phyloP scores from a whole-genome alignment of 352 stramenopile species.

The Phytophthora sojae region DNA sequence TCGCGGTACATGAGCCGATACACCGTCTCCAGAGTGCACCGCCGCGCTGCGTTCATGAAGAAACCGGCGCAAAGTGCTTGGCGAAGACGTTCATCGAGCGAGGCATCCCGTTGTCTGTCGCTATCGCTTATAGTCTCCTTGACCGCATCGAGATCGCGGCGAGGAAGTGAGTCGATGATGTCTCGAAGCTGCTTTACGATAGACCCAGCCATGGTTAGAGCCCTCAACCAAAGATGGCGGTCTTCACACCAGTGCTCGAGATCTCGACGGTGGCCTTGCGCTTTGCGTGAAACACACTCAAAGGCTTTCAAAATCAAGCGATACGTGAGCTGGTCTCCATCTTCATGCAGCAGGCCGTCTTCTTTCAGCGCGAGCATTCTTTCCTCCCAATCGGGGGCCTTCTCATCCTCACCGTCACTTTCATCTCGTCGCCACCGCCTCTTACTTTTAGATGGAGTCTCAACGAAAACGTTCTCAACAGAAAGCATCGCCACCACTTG shows the following conservation, averaged over 20 bases:
- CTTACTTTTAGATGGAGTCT: slow-evolving; percentile 21
- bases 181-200: slow-evolving; percentile 72
- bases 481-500: slow-evolving; percentile 87
- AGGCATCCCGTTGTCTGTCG: slow-evolving; percentile 9
- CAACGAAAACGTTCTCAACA: slow-evolving; percentile 79
- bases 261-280: slow-evolving; percentile 20
- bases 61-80: slow-evolving; percentile 68
- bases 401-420: slow-evolving; percentile 30
- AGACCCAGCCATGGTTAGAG: slow-evolving; percentile 58
- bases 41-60: slow-evolving; percentile 68
- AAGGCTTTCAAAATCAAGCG: slow-evolving; percentile 57
- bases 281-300: slow-evolving; percentile 22
- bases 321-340: slow-evolving; percentile 72
- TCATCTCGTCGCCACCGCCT: slow-evolving; percentile 11
- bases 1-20: slow-evolving; percentile 53
- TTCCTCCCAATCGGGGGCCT: slow-evolving; percentile 40
- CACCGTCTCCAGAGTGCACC: slow-evolving; percentile 69
- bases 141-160: slow-evolving; percentile 40
- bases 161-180: slow-evolving; percentile 49
- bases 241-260: slow-evolving; percentile 64
- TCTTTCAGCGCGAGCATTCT: slow-evolving; percentile 52
- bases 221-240: slow-evolving; percentile 55
- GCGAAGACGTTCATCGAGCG: slow-evolving; percentile 46
- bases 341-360: slow-evolving; percentile 55
- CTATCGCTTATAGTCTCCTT: slow-evolving; percentile 1